Base-by-base conservation (phyloP, 208 protist species). In the Sergeia podlipaevii region DNA sequence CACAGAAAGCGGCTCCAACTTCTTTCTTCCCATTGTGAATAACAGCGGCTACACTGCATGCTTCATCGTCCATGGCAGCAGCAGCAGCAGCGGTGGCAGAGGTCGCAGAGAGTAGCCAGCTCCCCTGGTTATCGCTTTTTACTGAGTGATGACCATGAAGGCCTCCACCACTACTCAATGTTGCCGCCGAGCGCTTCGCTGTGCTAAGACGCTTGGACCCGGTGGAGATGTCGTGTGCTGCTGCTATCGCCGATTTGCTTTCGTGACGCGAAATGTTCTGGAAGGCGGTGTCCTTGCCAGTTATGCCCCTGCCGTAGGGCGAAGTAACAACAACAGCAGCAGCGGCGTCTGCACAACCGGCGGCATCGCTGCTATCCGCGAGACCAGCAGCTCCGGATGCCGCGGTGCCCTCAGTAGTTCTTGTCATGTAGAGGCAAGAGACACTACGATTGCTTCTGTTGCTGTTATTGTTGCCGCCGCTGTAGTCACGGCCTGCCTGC, bases 11-110 rank as follows among this genome's bases (percentile, higher is more conserved):
- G 6, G 88, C 70, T 11, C 86, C 86, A 13, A 94, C 76, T 45
- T 94, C 86, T 39, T 61, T 70, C 2, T 65, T 65, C 21, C 62
- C 70, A 60, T 90, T 93, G 65, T 87, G 69, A 34, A 93, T 63
- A 8, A 93, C 51, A 1, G 86, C 81, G 20, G 80, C 79, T 4
- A 93, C 68, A 49, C 80, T 79, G 49, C 78, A 85, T 32, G 52
- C 49, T 23, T 69, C 67, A 6, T 43, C 15, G 15, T 54, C 47
- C 5, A 33, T 29, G 2, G 53, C 48, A 1, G 52, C 51, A 20
- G 50, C 43, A 3, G 55, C 44, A 1, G 56, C 34, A 2, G 33
- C 21, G 2, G 55, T 15, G 59, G 34, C 37, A 54, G 32, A 13
- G 32, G 23, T 47, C 47, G n/a, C 52, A 64, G 21, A 61, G 32